Conservation (phyloP, 2,329 filamentous ascomycete species). For the Parafenestella ontariensis region DNA sequence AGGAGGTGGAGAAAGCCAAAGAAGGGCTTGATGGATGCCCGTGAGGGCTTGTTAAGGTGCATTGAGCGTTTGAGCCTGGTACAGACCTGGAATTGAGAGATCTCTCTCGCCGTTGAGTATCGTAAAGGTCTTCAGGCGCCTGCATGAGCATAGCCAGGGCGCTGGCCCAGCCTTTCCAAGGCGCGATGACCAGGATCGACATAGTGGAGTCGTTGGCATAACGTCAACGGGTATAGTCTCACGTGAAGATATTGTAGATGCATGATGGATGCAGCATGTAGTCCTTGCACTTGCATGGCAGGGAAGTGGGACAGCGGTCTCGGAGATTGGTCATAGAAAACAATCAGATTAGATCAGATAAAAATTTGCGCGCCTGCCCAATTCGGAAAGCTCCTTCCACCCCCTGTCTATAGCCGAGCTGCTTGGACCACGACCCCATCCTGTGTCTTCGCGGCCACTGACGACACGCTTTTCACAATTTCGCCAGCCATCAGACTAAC, state of each 20-base stretch:
- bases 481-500: slow-evolving; percentile 44
- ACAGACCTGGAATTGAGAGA: slow-evolving; percentile 14
- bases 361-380: slow-evolving; percentile 31
- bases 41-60: slow-evolving; percentile 35
- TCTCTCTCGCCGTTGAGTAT: slow-evolving; percentile 21
- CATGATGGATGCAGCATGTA: slow-evolving; percentile 15
- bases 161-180: slow-evolving; percentile 26
- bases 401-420: slow-evolving; percentile 27
- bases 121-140: slow-evolving; percentile 26
- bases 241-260: slow-evolving; percentile 23
- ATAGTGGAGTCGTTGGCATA: slow-evolving; percentile 23
- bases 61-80: slow-evolving; percentile 27
- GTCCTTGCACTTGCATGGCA: slow-evolving; percentile 11
- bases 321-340: slow-evolving; percentile 10
- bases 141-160: slow-evolving; percentile 23
- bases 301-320: slow-evolving; percentile 10
- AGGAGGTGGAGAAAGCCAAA: slow-evolving; percentile 44
- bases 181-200: slow-evolving; percentile 31
- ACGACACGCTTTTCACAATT: slow-evolving; percentile 35
- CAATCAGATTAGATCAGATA: slow-evolving; percentile 44
- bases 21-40: slow-evolving; percentile 35
- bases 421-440: slow-evolving; percentile 37
- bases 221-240: slow-evolving; percentile 21
- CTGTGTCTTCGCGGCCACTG: slow-evolving; percentile 18
- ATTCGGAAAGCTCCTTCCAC: slow-evolving; percentile 1